Conservation (phyloP, 2,329 filamentous ascomycete species). For the Fusarium buharicum region DNA sequence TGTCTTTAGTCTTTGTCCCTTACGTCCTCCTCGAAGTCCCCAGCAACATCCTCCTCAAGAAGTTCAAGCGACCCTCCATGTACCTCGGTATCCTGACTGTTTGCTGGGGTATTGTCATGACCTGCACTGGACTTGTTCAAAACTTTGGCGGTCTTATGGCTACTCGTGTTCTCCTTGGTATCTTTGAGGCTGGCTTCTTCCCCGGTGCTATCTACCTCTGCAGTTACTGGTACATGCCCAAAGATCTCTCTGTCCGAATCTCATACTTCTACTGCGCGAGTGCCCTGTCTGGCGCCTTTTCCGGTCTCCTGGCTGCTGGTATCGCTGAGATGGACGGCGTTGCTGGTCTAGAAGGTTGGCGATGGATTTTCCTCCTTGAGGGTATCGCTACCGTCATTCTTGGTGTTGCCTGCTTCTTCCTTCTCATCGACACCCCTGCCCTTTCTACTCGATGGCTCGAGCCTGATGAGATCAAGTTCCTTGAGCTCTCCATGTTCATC, state of each 20-base stretch:
- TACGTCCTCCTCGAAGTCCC: constrained; percentile 43
- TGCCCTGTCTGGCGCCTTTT: constrained; percentile 77
- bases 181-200: constrained; percentile 76
- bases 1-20: constrained; percentile 34
- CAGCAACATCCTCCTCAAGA: constrained; percentile 45
- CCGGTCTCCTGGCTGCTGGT: constrained; percentile 73
- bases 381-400: constrained; percentile 50
- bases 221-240: constrained; percentile 80
- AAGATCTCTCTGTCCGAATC: constrained; percentile 77
- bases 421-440: constrained; percentile 56
- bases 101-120: constrained; percentile 73
- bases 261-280: constrained; percentile 84
- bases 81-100: constrained; percentile 46
- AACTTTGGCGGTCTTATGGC: constrained; percentile 70
- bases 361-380: constrained; percentile 46
- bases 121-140: constrained; percentile 68
- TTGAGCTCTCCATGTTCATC: constrained; percentile 46
- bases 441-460: constrained; percentile 50
- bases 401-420: constrained; percentile 54
- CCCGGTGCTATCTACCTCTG: constrained; percentile 79
- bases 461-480: constrained; percentile 42
- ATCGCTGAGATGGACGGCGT: constrained; percentile 74
- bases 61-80: constrained; percentile 39
- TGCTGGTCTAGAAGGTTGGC: constrained; percentile 54
- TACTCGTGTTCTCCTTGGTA: constrained; percentile 71